A percentile compares a stretch with the other conserved stretches of the same genome.
These are phyloP conservation scores for Kernera saxatilis DNA, from an alignment of 345 rosid genomes.

Conservation along the genomic window DNA sequence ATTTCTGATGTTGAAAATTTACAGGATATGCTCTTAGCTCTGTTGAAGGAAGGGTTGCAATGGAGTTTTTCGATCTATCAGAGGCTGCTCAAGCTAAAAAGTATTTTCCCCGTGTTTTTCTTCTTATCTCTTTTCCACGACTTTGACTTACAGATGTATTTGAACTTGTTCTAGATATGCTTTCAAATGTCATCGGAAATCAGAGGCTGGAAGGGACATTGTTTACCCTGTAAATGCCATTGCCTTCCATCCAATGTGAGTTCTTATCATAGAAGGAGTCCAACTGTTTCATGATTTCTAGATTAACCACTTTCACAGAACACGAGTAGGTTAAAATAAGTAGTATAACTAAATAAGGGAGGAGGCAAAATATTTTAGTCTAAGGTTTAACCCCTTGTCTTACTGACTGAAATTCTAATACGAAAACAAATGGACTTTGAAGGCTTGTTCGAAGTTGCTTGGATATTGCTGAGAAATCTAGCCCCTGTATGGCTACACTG, in stretches of 20 bases:
- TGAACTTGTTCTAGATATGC: constrained; percentile 61
- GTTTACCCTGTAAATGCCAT: constrained; percentile 95
- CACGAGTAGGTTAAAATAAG: neutral
- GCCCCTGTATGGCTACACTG: neutral
- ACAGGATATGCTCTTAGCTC: constrained; percentile 99
- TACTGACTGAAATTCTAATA: neutral
- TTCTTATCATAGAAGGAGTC: constrained; percentile 15
- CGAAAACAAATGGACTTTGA: neutral
- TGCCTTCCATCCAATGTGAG: constrained; percentile 98
- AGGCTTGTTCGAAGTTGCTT: neutral
- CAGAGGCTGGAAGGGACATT: constrained; percentile 95
- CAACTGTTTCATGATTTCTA: neutral
- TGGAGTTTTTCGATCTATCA: constrained; percentile 96
- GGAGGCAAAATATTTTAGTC: neutral
- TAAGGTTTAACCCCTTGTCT: neutral
- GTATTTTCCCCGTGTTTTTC: constrained; percentile 34
- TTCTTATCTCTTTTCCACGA: neutral
- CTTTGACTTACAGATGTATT: neutral
- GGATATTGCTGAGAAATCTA: neutral
- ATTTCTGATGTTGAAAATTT: constrained; percentile 13
- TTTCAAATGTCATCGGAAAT: constrained; percentile 95
- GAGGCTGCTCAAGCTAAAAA: constrained; percentile 97
- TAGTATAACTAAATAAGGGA: neutral
- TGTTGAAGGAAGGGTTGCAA: constrained; percentile 97
- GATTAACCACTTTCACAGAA: neutral